Evolutionary conservation across 345 rosid genomes (phyloP), one percentile per base, ranked within the genome.

Genomic region (Populus pruinosa): DNA sequence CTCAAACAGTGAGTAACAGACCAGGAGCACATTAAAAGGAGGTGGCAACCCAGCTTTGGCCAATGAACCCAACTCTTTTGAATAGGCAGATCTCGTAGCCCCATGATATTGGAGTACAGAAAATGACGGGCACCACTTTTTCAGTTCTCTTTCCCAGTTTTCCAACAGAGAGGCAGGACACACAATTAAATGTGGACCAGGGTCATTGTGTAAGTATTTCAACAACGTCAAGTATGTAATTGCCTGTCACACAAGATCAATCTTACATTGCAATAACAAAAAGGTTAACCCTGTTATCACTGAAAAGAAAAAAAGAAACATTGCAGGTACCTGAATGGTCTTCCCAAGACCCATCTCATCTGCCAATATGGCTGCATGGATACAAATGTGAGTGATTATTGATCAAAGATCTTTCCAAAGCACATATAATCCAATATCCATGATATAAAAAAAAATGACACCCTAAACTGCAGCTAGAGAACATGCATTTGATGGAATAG

Each of bases 291-390:
- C 38, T 27, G 8, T 14, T 8, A 31, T 41, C 69, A 33, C 59
- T 16, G 50, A 27, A 63, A 74, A 36, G 25, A 68, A 62, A 25
- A 70, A 53, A 71, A 29, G 66, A 76, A 63, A 38, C 65, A 80
- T 53, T 31, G 10, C 69, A 74, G 35, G 47, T 78, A 96, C 99
- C 99, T 96, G 98, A 83, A 96, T 88, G 74, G 99, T 96, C 90
- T 94, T 96, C 76, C 99, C 97, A 55, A 96, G 97, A 82, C 99
- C 97, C 99, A 91, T 96, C 90, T 96, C 98, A 84, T 94, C 98
- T 10, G 97, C 98, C 85, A 94, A 86, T 87, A 93, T 90, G 81
- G 99, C 99, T 93, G 90, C 91, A 90, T 31, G 31, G 69, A 80
- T 18, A 78, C 62, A 84, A 81, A 86, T 47, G 38, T 66, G 66